Percentiles rank a stretch among this genome's conserved stretches.
Conservation (phyloP, 495 filamentous ascomycete species). For the Parathielavia appendiculata region DNA sequence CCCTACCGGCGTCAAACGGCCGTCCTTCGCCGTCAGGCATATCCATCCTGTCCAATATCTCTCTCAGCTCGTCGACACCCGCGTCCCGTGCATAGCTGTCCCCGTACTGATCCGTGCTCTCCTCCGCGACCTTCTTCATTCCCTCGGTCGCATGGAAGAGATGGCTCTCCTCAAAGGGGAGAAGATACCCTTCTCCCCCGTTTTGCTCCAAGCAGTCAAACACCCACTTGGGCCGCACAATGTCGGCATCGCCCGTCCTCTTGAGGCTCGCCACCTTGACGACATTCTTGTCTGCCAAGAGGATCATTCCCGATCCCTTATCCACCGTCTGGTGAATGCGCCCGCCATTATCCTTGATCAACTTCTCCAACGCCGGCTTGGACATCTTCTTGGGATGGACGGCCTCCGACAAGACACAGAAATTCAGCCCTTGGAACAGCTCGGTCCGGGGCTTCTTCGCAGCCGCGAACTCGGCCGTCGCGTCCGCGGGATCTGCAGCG, state of each 20-base stretch:
- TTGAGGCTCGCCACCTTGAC: constrained; percentile 82
- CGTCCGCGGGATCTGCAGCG: constrained; percentile 27
- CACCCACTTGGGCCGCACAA: constrained; percentile 79
- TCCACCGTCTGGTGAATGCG: constrained; percentile 68
- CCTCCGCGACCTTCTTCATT: constrained; percentile 27
- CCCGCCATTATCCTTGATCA: constrained; percentile 88
- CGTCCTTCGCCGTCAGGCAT: constrained; percentile 11
- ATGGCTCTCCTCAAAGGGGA: constrained; percentile 49
- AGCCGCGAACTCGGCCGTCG: constrained; percentile 7
- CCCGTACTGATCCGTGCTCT: constrained; percentile 66
- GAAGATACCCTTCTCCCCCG: constrained; percentile 51
- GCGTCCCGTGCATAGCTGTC: constrained; percentile 82
- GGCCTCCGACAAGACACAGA: constrained; percentile 57
- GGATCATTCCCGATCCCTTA: constrained; percentile 54
- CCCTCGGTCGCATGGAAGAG: constrained; percentile 40
- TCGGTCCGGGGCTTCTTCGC: constrained; percentile 30
- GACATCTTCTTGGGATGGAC: constrained; percentile 53
- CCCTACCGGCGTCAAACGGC: constrained; percentile 35
- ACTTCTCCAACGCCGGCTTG: constrained; percentile 75
- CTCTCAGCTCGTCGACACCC: constrained; percentile 57
- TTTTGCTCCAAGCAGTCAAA: constrained; percentile 71
- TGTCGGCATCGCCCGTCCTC: constrained; percentile 60
- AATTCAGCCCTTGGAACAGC: constrained; percentile 67
- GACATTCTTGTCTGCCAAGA: constrained; percentile 76
- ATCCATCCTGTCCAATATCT: constrained; percentile 48